A percentile compares a stretch with the other conserved stretches of the same genome.
Evolutionary conservation across 805 yeast species (phyloP).

Genomic region (Lachancea kluyveri): DNA sequence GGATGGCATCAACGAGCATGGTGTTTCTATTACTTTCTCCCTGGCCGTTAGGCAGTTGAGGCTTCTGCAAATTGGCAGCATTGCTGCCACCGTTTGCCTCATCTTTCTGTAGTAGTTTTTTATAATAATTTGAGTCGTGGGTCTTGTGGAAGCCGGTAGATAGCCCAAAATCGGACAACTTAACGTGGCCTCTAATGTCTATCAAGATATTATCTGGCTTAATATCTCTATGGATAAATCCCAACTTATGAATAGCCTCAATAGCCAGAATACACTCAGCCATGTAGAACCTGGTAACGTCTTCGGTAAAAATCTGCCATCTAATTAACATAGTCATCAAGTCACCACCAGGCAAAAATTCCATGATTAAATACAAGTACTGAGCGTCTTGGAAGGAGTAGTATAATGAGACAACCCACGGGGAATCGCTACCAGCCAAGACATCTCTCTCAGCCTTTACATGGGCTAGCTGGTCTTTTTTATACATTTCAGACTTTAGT

Average conservation of each 20-base stretch:
- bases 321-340: conserved; percentile 92
- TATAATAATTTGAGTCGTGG: conserved; percentile 82
- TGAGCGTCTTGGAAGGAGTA: conserved; percentile 69
- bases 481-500: conserved; percentile 86
- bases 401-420: conserved; percentile 82
- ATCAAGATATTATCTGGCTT: conserved; percentile 94
- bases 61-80: conserved; percentile 30
- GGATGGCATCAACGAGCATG: conserved; percentile 89
- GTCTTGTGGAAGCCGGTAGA: conserved; percentile 92
- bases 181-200: conserved; percentile 74
- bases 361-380: conserved; percentile 86
- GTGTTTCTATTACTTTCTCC: conserved; percentile 55
- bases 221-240: conserved; percentile 94
- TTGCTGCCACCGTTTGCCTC: conserved; percentile 22
- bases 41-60: conserved; percentile 26
- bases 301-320: conserved; percentile 92
- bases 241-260: conserved; percentile 87
- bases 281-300: conserved; percentile 86
- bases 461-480: conserved; percentile 90
- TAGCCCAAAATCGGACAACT: conserved; percentile 81
- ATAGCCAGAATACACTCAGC: conserved; percentile 95
- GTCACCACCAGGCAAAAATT: conserved; percentile 87
- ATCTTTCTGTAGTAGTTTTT: conserved; percentile 70
- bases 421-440: conserved; percentile 83
- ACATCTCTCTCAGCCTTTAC: conserved; percentile 96